Base-by-base conservation (phyloP, 257 asterid genomes). In the Oldenlandia corymbosa region DNA sequence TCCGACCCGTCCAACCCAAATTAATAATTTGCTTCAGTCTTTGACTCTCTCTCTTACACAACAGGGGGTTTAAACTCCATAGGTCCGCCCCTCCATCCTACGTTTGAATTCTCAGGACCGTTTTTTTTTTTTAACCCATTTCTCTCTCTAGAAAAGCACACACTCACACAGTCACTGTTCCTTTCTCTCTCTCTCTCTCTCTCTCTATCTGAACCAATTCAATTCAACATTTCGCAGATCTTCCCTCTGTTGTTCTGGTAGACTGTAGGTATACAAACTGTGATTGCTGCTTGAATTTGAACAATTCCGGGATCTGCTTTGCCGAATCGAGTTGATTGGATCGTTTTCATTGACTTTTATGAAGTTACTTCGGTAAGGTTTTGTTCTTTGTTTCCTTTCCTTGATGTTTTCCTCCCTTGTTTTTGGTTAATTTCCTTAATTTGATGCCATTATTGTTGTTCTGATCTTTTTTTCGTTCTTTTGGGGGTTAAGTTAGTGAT, bases 41-140 rank as follows among this genome's bases (percentile, higher is more conserved):
- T 57, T 67, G 26, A 47, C 21, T 48, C 65, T 58, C 72, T 50
- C n/a, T n/a, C n/a, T n/a, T n/a, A n/a, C n/a, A n/a, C n/a, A n/a
- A 68, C 10, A 50, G 10, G 34, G 73, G 80, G 24, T 68, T 77
- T 59, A 71, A 73, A 70, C 73, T 62, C 11, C 9, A 58, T 56
- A 20, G 2, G 54, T 64, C 72, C 75, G 73, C 77, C 78, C 76
- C 73, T 57, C 64, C 39, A 3, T 34, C 62, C 31, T 1, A 46
- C 51, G 54, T 84, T 84, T 82, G 84, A 84, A 84, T 73, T 81
- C 62, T 66, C 12, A 48, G 65, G 77, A 75, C 84, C 84, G 83
- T 77, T 77, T 75, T 62, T 42, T 64, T 37, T 30, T 34, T 57
- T 39, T 79, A 69, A 56, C 64, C n/a, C n/a, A 34, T 47, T 64